Conservation (phyloP, 495 filamentous ascomycete species). For the Astrocystis sublimbata region DNA sequence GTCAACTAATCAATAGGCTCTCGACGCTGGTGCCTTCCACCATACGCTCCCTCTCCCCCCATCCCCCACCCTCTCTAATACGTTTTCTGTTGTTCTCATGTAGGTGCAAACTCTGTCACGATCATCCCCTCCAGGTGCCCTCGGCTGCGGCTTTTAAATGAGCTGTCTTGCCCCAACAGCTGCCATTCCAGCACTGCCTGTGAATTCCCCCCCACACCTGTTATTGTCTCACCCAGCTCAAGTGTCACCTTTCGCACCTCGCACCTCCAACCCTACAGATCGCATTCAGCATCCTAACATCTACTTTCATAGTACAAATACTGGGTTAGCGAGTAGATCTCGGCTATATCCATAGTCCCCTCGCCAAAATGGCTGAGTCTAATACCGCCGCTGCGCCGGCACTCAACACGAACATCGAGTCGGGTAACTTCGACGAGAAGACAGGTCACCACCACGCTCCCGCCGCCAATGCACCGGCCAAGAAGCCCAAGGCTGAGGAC, state of each 20-base stretch:
- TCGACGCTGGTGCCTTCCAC: conserved; percentile 39
- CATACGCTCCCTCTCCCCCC: conserved; percentile 24
- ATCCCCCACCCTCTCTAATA: conserved; percentile 2
- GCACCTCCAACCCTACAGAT: background rate
- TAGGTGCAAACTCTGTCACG: conserved; percentile 9
- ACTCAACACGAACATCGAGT: conserved; percentile 57
- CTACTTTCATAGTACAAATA: conserved; percentile 14
- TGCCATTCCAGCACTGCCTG: conserved; percentile 12
- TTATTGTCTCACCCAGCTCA: background rate
- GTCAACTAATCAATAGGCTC: conserved; percentile 34
- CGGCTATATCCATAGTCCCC: conserved; percentile 19
- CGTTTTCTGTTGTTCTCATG: conserved; percentile 21
- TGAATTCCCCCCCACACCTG: background rate
- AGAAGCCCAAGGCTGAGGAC: conserved; percentile 40
- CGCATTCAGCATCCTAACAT: conserved; percentile 20
- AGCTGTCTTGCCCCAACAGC: background rate
- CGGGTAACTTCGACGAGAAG: conserved; percentile 60
- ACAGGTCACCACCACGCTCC: conserved; percentile 32
- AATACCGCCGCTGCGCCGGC: conserved; percentile 46
- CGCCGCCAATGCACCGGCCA: too few relatives aligned
- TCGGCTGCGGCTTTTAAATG: conserved; percentile 14
- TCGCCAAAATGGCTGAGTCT: conserved; percentile 52
- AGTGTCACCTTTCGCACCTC: background rate
- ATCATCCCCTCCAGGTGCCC: conserved; percentile 28
- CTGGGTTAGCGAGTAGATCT: conserved; percentile 24